Conservation (phyloP, 2,329 filamentous ascomycete species). For the Talaromyces funiculosus region DNA sequence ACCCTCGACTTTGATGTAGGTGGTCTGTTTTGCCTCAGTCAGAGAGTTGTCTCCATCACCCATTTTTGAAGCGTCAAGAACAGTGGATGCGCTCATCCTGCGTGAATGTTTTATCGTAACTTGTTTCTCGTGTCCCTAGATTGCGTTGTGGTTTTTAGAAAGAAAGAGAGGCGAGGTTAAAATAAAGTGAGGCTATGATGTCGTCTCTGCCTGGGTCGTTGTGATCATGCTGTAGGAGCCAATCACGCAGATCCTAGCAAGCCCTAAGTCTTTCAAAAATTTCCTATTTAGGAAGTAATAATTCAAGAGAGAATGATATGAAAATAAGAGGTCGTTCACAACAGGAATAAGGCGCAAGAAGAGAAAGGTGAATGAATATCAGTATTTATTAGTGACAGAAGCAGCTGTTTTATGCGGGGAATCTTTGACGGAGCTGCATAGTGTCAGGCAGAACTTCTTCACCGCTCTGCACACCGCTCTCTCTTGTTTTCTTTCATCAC, state of each 20-base stretch:
- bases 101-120: not conserved
- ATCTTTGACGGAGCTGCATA: not conserved
- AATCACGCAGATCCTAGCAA: not conserved
- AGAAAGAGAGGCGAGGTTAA: not conserved
- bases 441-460: not conserved
- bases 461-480: constrained; percentile 10
- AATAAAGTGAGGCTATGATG: constrained; percentile 3
- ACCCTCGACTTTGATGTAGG: constrained; percentile 13
- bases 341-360: not conserved
- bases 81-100: not conserved
- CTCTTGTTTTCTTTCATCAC: not conserved
- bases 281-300: not conserved
- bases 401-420: constrained; percentile 4
- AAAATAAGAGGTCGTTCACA: not conserved
- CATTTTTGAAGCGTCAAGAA: not conserved
- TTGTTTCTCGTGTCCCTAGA: not conserved
- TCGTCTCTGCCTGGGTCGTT: not conserved
- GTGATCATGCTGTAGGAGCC: not conserved
- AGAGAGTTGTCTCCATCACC: not conserved
- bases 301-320: not conserved
- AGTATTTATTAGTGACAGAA: not conserved
- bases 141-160: not conserved
- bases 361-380: not conserved
- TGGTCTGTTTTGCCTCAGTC: not conserved
- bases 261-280: not conserved